phyloP scores from a whole-genome alignment of 805 yeast genomes.

The Ascoidea asiatica region DNA sequence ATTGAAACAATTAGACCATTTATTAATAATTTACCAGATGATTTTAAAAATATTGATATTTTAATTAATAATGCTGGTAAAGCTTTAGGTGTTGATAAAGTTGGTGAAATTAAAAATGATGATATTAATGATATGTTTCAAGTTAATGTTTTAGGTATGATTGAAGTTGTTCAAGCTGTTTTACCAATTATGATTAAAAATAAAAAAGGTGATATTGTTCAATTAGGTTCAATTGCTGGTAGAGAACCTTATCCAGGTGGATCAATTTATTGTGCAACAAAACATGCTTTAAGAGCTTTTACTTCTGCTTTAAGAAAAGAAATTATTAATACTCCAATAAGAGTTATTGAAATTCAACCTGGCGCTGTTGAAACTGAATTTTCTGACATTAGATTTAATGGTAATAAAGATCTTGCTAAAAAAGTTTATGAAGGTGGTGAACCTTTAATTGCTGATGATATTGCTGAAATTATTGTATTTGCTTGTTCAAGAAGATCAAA shows the following conservation, averaged over 20 bases:
- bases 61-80: constrained; percentile 18
- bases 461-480: constrained; percentile 63
- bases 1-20: constrained; percentile 37
- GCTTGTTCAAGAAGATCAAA: constrained; percentile 54
- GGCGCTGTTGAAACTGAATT: constrained; percentile 76
- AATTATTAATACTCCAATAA: constrained; percentile 38
- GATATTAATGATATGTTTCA: constrained; percentile 70
- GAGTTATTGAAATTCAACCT: constrained; percentile 66
- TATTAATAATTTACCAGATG: constrained; percentile 36
- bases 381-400: constrained; percentile 48
- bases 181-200: constrained; percentile 58
- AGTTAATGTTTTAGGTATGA: constrained; percentile 81
- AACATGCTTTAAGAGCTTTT: constrained; percentile 60
- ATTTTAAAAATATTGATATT: constrained; percentile 20
- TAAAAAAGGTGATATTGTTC: constrained; percentile 61
- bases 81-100: constrained; percentile 68
- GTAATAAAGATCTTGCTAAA: constrained; percentile 47
- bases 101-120: constrained; percentile 49
- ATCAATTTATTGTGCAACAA: constrained; percentile 64
- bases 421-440: constrained; percentile 53
- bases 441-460: constrained; percentile 57
- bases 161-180: constrained; percentile 70
- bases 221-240: constrained; percentile 69
- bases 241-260: constrained; percentile 74
- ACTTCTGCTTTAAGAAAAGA: constrained; percentile 52